Evolutionary conservation across 192 early-diverging fungal species (phyloP).

Genomic region (Coemansia sp.): DNA sequence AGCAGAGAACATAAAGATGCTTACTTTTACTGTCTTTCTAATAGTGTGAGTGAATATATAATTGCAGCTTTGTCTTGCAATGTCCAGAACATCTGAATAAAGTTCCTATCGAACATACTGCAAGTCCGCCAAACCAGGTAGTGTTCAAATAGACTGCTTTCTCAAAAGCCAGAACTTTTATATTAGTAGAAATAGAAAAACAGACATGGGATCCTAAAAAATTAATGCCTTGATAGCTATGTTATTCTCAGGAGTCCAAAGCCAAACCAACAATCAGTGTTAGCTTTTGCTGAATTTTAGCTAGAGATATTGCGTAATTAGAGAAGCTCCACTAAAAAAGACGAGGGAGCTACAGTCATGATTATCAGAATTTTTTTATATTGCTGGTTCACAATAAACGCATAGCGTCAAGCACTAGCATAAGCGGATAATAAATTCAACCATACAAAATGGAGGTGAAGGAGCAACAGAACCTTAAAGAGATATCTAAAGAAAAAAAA

Average conservation of each 20-base stretch:
- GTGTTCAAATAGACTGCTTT: background rate
- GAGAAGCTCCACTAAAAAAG: background rate
- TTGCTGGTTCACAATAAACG: background rate
- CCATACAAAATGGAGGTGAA: background rate
- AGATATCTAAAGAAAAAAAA: background rate
- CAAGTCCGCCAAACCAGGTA: background rate
- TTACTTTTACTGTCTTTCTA: background rate
- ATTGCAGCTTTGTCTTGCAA: background rate
- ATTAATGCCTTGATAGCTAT: background rate
- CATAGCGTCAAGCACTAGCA: background rate
- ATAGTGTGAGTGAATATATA: background rate
- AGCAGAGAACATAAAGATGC: background rate
- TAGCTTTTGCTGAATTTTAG: background rate
- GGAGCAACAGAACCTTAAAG: background rate
- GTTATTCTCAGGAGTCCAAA: background rate
- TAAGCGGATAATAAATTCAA: background rate
- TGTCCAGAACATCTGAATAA: background rate
- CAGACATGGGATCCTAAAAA: conserved; percentile 13
- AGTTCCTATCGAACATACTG: background rate
- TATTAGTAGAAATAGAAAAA: background rate
- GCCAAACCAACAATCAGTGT: background rate
- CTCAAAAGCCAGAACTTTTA: background rate
- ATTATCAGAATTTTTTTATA: background rate
- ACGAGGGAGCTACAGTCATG: background rate
- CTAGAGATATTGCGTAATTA: background rate